Percentiles rank a stretch among this genome's conserved stretches.
phyloP scores from a whole-genome alignment of 1,284 basidiomycete genomes.

The Pulveroboletus sp. region DNA sequence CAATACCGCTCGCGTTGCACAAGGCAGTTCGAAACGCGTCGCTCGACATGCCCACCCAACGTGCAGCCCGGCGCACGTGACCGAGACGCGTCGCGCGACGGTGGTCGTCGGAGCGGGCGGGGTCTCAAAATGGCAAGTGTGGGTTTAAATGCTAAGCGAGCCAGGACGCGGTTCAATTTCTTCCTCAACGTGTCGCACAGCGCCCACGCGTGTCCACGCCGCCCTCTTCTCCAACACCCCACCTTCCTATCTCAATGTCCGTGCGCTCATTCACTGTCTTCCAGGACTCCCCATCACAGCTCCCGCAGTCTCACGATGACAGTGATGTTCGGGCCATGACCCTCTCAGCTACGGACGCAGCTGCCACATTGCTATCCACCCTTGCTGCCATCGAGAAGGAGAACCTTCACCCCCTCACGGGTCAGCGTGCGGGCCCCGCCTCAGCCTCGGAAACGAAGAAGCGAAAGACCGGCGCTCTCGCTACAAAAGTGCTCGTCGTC shows the following conservation, averaged over 20 bases:
- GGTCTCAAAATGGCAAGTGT: conserved; percentile 34
- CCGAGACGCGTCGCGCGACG: conserved; percentile 31
- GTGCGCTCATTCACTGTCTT: conserved; percentile 66
- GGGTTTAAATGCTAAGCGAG: conserved; percentile 38
- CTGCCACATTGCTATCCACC: conserved; percentile 38
- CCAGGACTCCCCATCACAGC: conserved; percentile 49
- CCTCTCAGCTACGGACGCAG: conserved; percentile 32
- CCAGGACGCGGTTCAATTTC: conserved; percentile 21
- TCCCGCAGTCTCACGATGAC: conserved; percentile 33
- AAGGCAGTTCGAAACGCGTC: not conserved
- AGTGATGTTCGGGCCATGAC: conserved; percentile 15
- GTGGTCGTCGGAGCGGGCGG: conserved; percentile 37
- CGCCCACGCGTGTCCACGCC: conserved; percentile 25
- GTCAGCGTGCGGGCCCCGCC: conserved; percentile 50
- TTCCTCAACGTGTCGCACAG: conserved; percentile 39
- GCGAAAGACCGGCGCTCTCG: conserved; percentile 59
- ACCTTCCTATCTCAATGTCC: conserved; percentile 44
- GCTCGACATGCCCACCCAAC: not conserved
- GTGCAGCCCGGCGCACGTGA: conserved; percentile 26
- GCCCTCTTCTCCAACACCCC: conserved; percentile 6
- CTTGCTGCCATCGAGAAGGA: conserved; percentile 63
- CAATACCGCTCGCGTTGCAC: conserved; percentile 2
- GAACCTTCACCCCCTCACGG: conserved; percentile 73
- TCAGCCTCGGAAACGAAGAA: conserved; percentile 51
- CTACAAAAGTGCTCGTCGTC: conserved; percentile 48